phyloP scores from a whole-genome alignment of 768 basidiomycete genomes.

The Boletellus emodensis region DNA sequence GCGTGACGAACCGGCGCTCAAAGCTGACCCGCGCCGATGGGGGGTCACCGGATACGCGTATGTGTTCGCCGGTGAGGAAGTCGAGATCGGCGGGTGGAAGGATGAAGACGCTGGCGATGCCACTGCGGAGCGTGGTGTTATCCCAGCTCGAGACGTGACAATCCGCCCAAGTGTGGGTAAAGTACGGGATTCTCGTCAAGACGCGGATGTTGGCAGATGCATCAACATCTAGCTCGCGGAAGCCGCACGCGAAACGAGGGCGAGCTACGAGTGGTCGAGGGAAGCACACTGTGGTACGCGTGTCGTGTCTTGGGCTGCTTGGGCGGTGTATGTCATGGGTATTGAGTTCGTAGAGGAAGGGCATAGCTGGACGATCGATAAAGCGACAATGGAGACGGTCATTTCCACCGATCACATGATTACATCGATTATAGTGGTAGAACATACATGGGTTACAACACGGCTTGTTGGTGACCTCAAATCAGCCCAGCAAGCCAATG shows the following conservation, averaged over 20 bases:
- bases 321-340: neutral
- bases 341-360: slow-evolving; percentile 13
- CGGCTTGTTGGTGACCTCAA: too few species aligned
- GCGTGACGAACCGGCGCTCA: slow-evolving; percentile 13
- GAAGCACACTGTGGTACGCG: slow-evolving; percentile 6
- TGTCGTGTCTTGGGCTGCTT: slow-evolving; percentile 6
- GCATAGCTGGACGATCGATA: slow-evolving; percentile 3
- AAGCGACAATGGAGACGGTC: too few species aligned
- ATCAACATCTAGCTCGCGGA: slow-evolving; percentile 8
- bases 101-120: neutral
- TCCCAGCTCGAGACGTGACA: slow-evolving; percentile 7
- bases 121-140: neutral
- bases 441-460: too few species aligned
- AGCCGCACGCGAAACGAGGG: slow-evolving; percentile 13
- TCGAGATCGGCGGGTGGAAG: slow-evolving; percentile 11
- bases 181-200: slow-evolving; percentile 4
- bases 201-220: slow-evolving; percentile 7
- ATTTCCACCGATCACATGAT: too few species aligned
- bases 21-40: slow-evolving; percentile 6
- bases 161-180: slow-evolving; percentile 1
- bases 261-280: slow-evolving; percentile 13
- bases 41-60: neutral
- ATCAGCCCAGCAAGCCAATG: too few species aligned
- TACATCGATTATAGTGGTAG: too few species aligned
- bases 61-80: slow-evolving; percentile 12